Evolutionary conservation across 495 filamentous ascomycete species (phyloP), one percentile per base, ranked within the genome.

Genomic region (Venustampulla echinocandica): DNA sequence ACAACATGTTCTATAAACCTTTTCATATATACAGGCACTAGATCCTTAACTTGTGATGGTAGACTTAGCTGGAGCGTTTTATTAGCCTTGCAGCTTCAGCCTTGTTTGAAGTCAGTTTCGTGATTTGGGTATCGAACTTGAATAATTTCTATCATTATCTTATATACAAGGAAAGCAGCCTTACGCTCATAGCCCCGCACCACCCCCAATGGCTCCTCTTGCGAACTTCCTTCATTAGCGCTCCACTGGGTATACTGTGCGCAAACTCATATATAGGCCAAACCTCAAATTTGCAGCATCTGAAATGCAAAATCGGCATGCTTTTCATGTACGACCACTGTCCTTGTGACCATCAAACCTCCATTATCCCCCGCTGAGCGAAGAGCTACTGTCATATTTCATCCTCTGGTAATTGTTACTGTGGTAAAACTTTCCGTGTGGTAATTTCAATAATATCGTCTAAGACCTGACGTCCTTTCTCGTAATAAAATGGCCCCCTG

Each of bases 251-350:
- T 57, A 57, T 57, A 57, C 54, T 54, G 53, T 56, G 56, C 60
- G 54, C 58, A 56, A 62, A 60, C 49, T 61, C 61, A 65, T 66
- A 60, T 67, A 67, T 60, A 67, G 62, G 59, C 57, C 9, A 44
- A 46, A 24, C 49, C 3, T 19, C 39, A 40, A 43, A 18, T 32
- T n/a, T 23, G 4, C 23, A 34, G 49, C 45, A 56, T 42, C n/a
- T n/a, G n/a, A n/a, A n/a, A n/a, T n/a, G n/a, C 49, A 40, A 44
- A 47, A 18, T 28, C 41, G 28, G 27, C 41, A 30, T 15, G 39
- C 30, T 18, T 25, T 25, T 22, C 17, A 21, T 40, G 34, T 13
- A 7, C 11, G 33, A 35, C 11, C 11, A 15, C 18, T 10, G 7
- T 30, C 7, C 33, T 35, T 14, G 18, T 4, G 13, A n/a, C 33